Conservation (phyloP, 2,329 filamentous ascomycete species). For the Kalaharituber pfeilii region DNA sequence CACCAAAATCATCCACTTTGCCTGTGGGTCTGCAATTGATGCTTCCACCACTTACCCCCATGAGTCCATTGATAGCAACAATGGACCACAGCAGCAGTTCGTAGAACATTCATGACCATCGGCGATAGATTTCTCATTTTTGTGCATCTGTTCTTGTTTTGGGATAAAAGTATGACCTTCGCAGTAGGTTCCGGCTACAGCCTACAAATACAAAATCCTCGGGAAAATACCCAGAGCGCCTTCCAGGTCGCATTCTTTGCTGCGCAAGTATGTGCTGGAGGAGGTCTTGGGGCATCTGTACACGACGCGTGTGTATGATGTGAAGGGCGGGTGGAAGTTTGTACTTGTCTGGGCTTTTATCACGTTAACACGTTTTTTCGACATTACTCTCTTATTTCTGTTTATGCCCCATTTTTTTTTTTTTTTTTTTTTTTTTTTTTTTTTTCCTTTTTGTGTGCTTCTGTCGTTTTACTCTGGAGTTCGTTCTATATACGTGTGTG, state of each 20-base stretch:
- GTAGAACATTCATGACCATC: not conserved
- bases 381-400: not conserved
- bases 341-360: no score
- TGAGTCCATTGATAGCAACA: slow-evolving; percentile 1
- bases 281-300: not conserved
- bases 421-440: slow-evolving; percentile 5
- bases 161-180: not conserved
- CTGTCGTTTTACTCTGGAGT: not conserved
- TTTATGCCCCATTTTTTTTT: not conserved
- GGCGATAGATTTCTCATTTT: no score
- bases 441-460: slow-evolving; percentile 9
- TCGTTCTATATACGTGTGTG: not conserved
- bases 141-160: no score
- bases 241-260: not conserved
- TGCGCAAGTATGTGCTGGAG: not conserved
- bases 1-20: not conserved
- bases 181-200: not conserved
- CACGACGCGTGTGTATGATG: not conserved
- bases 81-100: not conserved
- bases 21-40: not conserved
- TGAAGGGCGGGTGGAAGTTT: not conserved
- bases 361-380: no score
- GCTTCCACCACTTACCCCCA: not conserved
- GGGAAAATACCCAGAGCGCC: not conserved
- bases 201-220: not conserved